Base-by-base conservation (phyloP, 2,329 filamentous ascomycete species). In the Fusarium siculi region DNA sequence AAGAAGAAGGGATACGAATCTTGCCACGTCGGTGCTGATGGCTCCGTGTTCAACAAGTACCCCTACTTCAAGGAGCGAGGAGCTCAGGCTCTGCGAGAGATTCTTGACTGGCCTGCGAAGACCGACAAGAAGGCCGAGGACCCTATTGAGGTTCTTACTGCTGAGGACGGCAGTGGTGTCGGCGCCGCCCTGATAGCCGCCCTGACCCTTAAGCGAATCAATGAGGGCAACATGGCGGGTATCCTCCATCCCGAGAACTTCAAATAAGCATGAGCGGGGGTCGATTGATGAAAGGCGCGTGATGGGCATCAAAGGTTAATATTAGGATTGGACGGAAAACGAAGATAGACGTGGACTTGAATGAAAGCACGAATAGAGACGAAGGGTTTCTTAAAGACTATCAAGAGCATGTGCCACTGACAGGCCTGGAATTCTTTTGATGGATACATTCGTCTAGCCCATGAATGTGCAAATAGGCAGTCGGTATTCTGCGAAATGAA, bases 1-100 rank as follows among this genome's bases (percentile, higher is more conserved):
- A 97, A 92, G 85, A 98, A 98, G 91, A 98, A 98, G 89, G 89
- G 90, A 76, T 96, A 95, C 83, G 85, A 93, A 79, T 88, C 89
- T 42, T 97, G 94, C 86, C 96, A 98, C 82, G 96, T 99, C 46
- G 96, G 96, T 78, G 96, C 96, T 57, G 96, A 99, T 80, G 96
- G 96, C 42, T 97, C 94, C 23, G 96, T 99, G 61, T 99, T 99
- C 87, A 98, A 97, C 88, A 98, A 98, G 83, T 99, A 99, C 85
- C 96, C 96, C 18, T 93, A 97, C 85, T 99, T 99, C 90, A 98
- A 98, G 88, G 90, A 91, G 65, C 93, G 96, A 61, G 95, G 96
- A 63, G 96, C 96, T 19, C 88, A 92, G 81, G 96, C 96, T 34
- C 89, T 99, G 59, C 91, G 94, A 62, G 96, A 99, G 87, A 98